Evolutionary conservation across 768 basidiomycete genomes (phyloP), one percentile per base, ranked within the genome.

Genomic region (Calvatia gigantea): DNA sequence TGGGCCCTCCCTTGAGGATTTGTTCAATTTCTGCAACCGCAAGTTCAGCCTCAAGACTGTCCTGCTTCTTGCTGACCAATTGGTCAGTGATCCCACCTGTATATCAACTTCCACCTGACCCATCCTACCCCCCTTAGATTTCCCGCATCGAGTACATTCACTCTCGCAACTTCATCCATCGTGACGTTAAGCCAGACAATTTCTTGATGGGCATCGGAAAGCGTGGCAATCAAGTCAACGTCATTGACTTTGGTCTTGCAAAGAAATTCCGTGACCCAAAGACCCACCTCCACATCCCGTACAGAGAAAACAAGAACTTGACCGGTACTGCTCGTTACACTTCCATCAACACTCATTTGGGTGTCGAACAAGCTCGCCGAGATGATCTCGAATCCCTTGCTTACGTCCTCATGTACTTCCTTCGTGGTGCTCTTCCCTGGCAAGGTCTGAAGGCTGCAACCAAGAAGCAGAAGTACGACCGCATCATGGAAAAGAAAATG

Each of bases 401-500:
- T 57, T 99, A 99, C 67, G 97, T 98, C 21, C 84, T 99, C 63
- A 98, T 99, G 96, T 99, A 99, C 80, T 99, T 99, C 85, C 88
- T 99, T 61, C 94, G 96, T 61, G 97, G 96, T 46, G 89, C 93
- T 54, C 84, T 99, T 41, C 96, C 96, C 29, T 99, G 96, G 96
- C 97, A 99, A 73, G 97, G 97, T 57, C 85, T 99, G 69, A 99
- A 99, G 79, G 97, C 97, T 58, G 96, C 96, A 37, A 99, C 97
- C 57, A 99, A 99, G 92, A 99, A 99, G 85, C 97, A 99, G 82
- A 99, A 99, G 79, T 98, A 98, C 73, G 97, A 98, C 74, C 89
- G 97, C 58, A 99, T 99, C 78, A 99, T 99, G 97, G 97, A 99
- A 77, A 99, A 99, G 85, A 99, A 99, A 85, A 98, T 99, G 94